Evolutionary conservation across 306 rosid species (phyloP).

Genomic region (Casuarina cunninghamiana): DNA sequence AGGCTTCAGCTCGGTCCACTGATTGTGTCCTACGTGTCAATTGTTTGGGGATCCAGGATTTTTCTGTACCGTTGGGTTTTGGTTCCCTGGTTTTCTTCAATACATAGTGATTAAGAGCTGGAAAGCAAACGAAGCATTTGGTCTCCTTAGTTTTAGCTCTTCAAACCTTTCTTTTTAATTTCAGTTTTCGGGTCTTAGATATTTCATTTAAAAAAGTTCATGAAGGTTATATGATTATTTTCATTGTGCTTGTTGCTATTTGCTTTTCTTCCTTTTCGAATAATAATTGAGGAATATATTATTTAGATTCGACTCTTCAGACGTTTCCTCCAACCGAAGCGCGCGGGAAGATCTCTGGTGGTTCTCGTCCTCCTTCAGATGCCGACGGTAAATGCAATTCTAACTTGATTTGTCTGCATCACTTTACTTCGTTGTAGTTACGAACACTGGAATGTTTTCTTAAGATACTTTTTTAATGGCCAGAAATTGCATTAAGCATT

Average conservation of each 20-base stretch:
- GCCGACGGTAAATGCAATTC: constrained; percentile 60
- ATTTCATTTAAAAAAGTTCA: background rate
- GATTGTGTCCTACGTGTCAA: background rate
- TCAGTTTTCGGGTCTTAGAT: background rate
- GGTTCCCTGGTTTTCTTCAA: background rate
- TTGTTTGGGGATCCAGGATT: background rate
- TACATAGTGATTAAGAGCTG: background rate
- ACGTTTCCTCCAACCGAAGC: constrained; percentile 87
- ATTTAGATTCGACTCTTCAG: constrained; percentile 80
- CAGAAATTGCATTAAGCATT: background rate
- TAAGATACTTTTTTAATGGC: background rate
- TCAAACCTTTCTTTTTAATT: background rate
- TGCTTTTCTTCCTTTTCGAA: background rate
- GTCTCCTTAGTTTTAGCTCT: background rate
- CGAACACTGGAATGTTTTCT: background rate
- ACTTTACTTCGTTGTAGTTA: constrained; percentile 2
- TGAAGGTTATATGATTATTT: background rate
- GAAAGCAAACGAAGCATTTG: background rate
- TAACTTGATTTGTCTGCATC: background rate
- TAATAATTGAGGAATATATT: background rate
- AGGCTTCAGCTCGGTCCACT: background rate
- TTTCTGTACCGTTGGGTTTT: background rate
- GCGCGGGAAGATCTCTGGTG: constrained; percentile 78
- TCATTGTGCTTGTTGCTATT: background rate
- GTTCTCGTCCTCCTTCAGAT: constrained; percentile 79